A percentile compares a stretch with the other conserved stretches of the same genome.
phyloP scores from a whole-genome alignment of 768 basidiomycete species.

The Daedaleopsis nitida region DNA sequence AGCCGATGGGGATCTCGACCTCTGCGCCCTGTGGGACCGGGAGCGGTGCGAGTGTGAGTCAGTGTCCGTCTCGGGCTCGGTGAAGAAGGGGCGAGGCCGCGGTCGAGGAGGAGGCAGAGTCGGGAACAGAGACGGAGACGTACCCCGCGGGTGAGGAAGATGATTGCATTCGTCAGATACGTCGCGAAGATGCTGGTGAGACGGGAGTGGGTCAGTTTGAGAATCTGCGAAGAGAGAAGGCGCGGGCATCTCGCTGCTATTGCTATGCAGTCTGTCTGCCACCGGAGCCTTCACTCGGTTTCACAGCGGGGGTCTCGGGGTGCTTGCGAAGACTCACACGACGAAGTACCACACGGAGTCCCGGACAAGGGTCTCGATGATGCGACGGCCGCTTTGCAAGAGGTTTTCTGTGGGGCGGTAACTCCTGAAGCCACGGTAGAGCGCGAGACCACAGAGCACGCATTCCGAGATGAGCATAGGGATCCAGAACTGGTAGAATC shows the following conservation, averaged over 20 bases:
- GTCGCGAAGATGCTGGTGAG: slow-evolving; percentile 52
- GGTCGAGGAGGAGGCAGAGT: too few relatives aligned
- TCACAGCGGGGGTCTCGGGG: neutral
- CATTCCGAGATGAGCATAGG: slow-evolving; percentile 58
- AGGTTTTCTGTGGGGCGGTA: slow-evolving; percentile 36
- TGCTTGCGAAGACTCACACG: slow-evolving; percentile 41
- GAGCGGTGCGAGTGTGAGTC: slow-evolving; percentile 41
- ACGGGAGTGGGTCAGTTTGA: neutral
- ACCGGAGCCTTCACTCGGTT: too few relatives aligned
- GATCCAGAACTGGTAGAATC: slow-evolving; percentile 62
- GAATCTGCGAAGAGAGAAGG: neutral
- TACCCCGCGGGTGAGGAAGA: slow-evolving; percentile 30
- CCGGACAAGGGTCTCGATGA: slow-evolving; percentile 53
- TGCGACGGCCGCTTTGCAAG: slow-evolving; percentile 44
- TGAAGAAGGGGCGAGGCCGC: too few relatives aligned
- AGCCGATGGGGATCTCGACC: slow-evolving; percentile 58
- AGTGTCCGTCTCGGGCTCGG: slow-evolving; percentile 28
- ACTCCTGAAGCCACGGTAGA: slow-evolving; percentile 51
- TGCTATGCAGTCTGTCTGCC: too few relatives aligned
- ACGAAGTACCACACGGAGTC: slow-evolving; percentile 62
- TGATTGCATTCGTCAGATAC: slow-evolving; percentile 47
- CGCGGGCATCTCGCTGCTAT: too few relatives aligned
- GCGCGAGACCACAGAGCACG: slow-evolving; percentile 51
- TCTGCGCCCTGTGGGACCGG: slow-evolving; percentile 27
- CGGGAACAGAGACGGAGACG: neutral